These are phyloP conservation scores for Zea mays DNA, from an alignment of 176 grass and related monocot genomes.

Conservation along the genomic window DNA sequence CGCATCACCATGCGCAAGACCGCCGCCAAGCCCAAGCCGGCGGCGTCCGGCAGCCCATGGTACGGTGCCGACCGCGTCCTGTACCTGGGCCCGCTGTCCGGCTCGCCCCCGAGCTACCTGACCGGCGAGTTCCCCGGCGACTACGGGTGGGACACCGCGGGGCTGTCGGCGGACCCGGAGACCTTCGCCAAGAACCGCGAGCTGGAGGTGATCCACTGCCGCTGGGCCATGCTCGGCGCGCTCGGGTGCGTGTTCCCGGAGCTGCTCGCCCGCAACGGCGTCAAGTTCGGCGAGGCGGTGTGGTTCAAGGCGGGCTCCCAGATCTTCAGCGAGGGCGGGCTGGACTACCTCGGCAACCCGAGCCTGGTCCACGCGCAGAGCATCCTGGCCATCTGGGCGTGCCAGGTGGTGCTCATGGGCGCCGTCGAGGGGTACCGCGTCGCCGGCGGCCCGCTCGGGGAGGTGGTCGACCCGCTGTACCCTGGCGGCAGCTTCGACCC, in stretches of 20 bases:
- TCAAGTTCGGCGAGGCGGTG: conserved; percentile 66
- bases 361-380: conserved; percentile 62
- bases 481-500: conserved; percentile 66
- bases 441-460: conserved; percentile 61
- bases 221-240: conserved; percentile 68
- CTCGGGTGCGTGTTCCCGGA: conserved; percentile 68
- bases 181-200: conserved; percentile 70
- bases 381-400: conserved; percentile 69
- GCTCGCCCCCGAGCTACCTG: conserved; percentile 50
- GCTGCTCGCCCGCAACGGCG: conserved; percentile 55
- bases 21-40: conserved; percentile 19
- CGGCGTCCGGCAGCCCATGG: conserved; percentile 51
- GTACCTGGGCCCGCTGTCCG: conserved; percentile 52
- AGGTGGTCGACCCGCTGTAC: conserved; percentile 64
- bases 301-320: conserved; percentile 69
- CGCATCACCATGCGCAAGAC: conserved; percentile 69
- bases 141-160: conserved; percentile 62
- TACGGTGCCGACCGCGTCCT: conserved; percentile 55
- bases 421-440: conserved; percentile 77
- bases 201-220: conserved; percentile 65
- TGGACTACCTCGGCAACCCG: conserved; percentile 69
- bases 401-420: conserved; percentile 66
- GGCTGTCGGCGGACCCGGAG: conserved; percentile 58
- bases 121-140: conserved; percentile 61
- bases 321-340: conserved; percentile 65